Percentiles rank a stretch among this genome's conserved stretches.
Evolutionary conservation across 805 yeast genomes (phyloP).

Genomic region (Wickerhamiella sergipiensis): DNA sequence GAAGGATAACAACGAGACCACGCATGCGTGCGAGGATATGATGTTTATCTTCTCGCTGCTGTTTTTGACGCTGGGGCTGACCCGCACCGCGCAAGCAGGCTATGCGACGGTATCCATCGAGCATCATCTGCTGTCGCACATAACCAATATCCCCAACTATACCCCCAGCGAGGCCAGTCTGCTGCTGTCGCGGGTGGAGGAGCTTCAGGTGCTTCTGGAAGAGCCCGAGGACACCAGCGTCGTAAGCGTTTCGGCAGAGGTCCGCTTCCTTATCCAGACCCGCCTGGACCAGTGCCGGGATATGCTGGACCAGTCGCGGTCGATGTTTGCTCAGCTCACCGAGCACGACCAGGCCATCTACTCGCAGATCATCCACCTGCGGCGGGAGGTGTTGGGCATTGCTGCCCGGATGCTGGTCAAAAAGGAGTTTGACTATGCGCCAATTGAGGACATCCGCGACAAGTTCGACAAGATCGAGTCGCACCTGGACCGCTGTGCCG

Average conservation of each 20-base stretch:
- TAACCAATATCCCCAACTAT: slow-evolving; percentile 67
- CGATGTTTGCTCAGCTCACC: background rate
- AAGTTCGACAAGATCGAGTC: slow-evolving; percentile 7
- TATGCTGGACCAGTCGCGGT: background rate
- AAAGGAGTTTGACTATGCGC: slow-evolving; percentile 2
- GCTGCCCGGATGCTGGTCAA: slow-evolving; percentile 5
- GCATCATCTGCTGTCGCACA: slow-evolving; percentile 66
- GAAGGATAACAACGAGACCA: background rate
- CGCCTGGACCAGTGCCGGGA: slow-evolving; percentile 1
- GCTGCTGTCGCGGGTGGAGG: slow-evolving; percentile 46
- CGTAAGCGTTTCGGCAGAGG: slow-evolving; percentile 36
- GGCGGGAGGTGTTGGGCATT: slow-evolving; percentile 13
- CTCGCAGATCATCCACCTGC: slow-evolving; percentile 16
- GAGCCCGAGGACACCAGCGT: slow-evolving; percentile 23
- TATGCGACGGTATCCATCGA: slow-evolving; percentile 83
- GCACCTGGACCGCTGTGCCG: slow-evolving; percentile 1
- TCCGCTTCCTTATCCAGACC: background rate
- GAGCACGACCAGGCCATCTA: slow-evolving; percentile 12
- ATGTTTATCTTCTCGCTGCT: slow-evolving; percentile 58
- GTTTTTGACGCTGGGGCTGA: slow-evolving; percentile 83
- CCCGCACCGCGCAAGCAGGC: slow-evolving; percentile 85
- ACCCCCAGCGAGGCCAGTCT: slow-evolving; percentile 76
- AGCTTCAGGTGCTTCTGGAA: slow-evolving; percentile 42
- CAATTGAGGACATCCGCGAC: slow-evolving; percentile 4
- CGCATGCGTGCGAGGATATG: slow-evolving; percentile 7